Evolutionary conservation across 2,329 filamentous ascomycete genomes (phyloP).

Genomic region (Endoconidiophora polonica): DNA sequence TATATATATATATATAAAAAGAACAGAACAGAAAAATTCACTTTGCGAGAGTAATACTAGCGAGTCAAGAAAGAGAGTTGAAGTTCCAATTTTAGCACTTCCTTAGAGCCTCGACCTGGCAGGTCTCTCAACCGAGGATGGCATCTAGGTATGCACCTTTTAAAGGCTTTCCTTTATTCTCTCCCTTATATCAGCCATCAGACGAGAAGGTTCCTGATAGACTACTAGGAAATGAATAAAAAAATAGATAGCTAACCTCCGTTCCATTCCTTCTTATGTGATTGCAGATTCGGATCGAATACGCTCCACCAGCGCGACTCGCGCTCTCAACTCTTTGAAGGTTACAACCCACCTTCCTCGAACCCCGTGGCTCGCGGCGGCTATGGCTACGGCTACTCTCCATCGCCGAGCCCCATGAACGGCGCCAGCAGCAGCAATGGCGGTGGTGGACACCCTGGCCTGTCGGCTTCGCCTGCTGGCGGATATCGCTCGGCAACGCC

Average conservation of each 20-base stretch:
- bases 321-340: conserved; percentile 57
- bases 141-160: not conserved
- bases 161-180: not conserved
- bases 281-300: conserved; percentile 46
- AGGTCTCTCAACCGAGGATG: not conserved
- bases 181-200: not conserved
- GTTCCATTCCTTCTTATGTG: not conserved
- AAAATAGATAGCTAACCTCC: not conserved
- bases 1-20: too few relatives aligned
- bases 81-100: not conserved
- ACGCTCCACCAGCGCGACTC: conserved; percentile 55
- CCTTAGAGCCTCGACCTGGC: too few relatives aligned
- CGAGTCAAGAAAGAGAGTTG: not conserved
- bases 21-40: too few relatives aligned
- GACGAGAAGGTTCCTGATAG: not conserved
- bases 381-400: conserved; percentile 29
- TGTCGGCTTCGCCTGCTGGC: conserved; percentile 12
- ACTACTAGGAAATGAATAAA: not conserved
- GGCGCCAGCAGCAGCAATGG: not conserved
- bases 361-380: conserved; percentile 28
- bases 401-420: conserved; percentile 13
- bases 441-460: too few relatives aligned
- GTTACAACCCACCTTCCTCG: conserved; percentile 38
- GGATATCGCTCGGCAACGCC: conserved; percentile 54
- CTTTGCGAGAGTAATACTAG: too few relatives aligned